phyloP scores from a whole-genome alignment of 1,284 basidiomycete species.

The Trametes versicolor region DNA sequence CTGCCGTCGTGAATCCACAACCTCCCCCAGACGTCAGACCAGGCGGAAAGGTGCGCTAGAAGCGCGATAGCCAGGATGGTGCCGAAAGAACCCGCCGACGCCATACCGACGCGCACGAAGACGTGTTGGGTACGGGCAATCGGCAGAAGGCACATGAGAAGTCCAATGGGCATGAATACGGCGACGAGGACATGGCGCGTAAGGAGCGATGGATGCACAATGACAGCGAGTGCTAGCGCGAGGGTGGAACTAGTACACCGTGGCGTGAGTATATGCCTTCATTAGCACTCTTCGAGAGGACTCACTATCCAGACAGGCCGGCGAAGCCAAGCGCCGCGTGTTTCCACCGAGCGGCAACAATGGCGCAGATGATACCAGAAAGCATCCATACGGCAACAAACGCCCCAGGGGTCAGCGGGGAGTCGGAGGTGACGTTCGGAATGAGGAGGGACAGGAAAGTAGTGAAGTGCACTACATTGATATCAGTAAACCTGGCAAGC shows the following conservation, averaged over 20 bases:
- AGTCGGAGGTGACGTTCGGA: conserved; percentile 56
- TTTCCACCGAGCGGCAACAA: conserved; percentile 61
- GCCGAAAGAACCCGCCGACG: conserved; percentile 67
- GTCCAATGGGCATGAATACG: conserved; percentile 53
- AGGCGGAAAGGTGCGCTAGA: conserved; percentile 58
- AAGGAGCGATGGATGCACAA: conserved; percentile 67
- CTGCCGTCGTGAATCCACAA: conserved; percentile 59
- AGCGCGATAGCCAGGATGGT: conserved; percentile 62
- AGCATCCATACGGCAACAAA: conserved; percentile 71
- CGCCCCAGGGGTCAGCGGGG: conserved; percentile 54
- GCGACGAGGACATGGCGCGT: conserved; percentile 61
- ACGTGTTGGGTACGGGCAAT: conserved; percentile 55
- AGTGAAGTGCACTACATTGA: conserved; percentile 59
- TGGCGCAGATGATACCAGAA: conserved; percentile 54
- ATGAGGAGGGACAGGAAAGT: conserved; percentile 70
- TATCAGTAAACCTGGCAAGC: neutral
- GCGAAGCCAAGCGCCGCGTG: conserved; percentile 55
- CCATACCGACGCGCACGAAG: conserved; percentile 58
- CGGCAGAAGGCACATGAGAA: conserved; percentile 56
- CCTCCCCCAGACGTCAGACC: conserved; percentile 71
- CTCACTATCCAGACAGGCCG: conserved; percentile 64
- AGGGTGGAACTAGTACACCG: conserved; percentile 52
- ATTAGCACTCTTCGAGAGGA: conserved; percentile 19
- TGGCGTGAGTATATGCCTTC: conserved; percentile 15
- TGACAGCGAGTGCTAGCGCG: conserved; percentile 61